Percentiles rank a stretch among this genome's conserved stretches.
phyloP scores from a whole-genome alignment of 768 basidiomycete genomes.

The Trichaptum fuscoviolaceum region DNA sequence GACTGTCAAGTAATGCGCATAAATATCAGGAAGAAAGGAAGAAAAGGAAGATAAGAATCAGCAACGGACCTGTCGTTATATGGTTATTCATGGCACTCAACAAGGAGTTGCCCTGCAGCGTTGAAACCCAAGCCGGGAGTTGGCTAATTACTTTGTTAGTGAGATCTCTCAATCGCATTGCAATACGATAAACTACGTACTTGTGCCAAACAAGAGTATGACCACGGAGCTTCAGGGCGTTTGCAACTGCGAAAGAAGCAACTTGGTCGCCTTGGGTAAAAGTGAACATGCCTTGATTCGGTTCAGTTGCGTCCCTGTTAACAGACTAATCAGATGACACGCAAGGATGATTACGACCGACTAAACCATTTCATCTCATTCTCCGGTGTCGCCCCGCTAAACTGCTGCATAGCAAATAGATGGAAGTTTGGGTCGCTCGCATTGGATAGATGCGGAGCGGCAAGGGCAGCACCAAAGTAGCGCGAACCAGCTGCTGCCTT shows the following conservation, averaged over 20 bases:
- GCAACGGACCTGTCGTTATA: constrained; percentile 30
- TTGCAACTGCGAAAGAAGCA: constrained; percentile 37
- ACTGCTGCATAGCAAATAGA: neutral
- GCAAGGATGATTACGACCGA: neutral
- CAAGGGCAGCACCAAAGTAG: constrained; percentile 8
- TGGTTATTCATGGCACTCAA: constrained; percentile 44
- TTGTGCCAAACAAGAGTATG: constrained; percentile 40
- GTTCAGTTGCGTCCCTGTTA: neutral
- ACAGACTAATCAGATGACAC: neutral
- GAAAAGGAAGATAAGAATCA: neutral
- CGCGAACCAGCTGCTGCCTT: constrained; percentile 5
- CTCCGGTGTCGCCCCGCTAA: neutral
- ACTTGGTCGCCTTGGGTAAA: constrained; percentile 21
- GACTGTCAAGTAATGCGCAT: neutral
- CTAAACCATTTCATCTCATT: constrained; percentile 5
- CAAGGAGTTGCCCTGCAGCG: constrained; percentile 31
- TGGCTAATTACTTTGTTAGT: constrained; percentile 21
- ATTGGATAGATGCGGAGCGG: constrained; percentile 3
- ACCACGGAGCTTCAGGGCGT: constrained; percentile 44
- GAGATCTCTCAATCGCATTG: constrained; percentile 22
- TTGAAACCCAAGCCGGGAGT: constrained; percentile 37
- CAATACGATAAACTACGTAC: constrained; percentile 35
- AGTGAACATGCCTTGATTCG: constrained; percentile 3
- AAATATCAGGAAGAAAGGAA: neutral
- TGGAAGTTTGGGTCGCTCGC: constrained; percentile 7